Conservation (phyloP, 2,329 filamentous ascomycete species). For the Emericellopsis atlantica region DNA sequence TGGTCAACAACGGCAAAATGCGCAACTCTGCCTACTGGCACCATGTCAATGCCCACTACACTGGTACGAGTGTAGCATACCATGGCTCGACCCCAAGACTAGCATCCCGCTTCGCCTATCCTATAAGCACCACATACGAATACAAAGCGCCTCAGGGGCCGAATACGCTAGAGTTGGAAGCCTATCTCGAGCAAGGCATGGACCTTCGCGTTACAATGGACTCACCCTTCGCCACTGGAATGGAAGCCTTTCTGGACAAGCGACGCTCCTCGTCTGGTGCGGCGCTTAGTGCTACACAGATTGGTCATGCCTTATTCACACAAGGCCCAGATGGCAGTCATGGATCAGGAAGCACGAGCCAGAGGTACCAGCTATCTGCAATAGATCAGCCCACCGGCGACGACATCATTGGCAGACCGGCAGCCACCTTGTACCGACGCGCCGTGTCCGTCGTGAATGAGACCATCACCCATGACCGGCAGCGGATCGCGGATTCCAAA, state of each 20-base stretch:
- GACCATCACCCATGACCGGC: neutral
- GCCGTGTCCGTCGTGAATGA: neutral
- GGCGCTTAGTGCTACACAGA: neutral
- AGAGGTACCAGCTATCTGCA: neutral
- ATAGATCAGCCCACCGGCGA: neutral
- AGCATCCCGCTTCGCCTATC: neutral
- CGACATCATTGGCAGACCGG: neutral
- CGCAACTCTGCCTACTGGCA: conserved; percentile 25
- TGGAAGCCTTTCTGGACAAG: neutral
- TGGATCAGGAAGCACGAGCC: neutral
- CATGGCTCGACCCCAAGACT: neutral
- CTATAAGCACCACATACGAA: neutral
- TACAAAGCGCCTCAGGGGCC: neutral
- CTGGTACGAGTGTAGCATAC: neutral
- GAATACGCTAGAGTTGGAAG: neutral
- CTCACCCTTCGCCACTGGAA: neutral
- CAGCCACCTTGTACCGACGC: neutral
- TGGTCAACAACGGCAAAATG: conserved; percentile 39
- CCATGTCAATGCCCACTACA: conserved; percentile 7
- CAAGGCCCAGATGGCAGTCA: neutral
- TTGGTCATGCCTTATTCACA: neutral
- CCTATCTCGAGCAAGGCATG: neutral
- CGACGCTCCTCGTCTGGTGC: neutral
- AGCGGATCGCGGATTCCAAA: neutral
- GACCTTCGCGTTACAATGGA: neutral